A percentile compares a stretch with the other conserved stretches of the same genome.
These are phyloP conservation scores for Backusella sp. DNA, from an alignment of 192 early-diverging fungal species.

Conservation along the genomic window DNA sequence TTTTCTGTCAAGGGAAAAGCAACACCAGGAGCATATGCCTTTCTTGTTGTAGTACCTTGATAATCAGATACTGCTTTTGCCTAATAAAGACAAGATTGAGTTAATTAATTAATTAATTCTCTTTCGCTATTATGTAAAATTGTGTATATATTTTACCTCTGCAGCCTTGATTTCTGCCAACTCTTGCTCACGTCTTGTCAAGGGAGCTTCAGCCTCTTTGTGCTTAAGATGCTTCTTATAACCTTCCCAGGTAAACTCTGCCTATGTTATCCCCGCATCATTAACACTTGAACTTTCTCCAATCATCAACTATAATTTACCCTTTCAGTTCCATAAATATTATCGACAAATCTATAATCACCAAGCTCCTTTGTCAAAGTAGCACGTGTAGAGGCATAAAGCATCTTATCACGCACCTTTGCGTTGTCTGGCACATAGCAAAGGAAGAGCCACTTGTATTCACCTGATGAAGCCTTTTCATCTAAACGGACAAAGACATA, in stretches of 20 bases:
- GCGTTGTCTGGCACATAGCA: slow-evolving; percentile 81
- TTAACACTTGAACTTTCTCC: neutral
- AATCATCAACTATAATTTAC: slow-evolving; percentile 33
- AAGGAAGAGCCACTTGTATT: slow-evolving; percentile 71
- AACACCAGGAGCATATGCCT: slow-evolving; percentile 65
- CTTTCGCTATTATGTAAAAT: neutral
- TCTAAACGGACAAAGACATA: slow-evolving; percentile 70
- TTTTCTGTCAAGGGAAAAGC: slow-evolving; percentile 59
- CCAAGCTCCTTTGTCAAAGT: slow-evolving; percentile 80
- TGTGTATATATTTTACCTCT: slow-evolving; percentile 41
- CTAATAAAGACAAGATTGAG: slow-evolving; percentile 16
- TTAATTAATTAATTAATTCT: neutral
- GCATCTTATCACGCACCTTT: slow-evolving; percentile 89
- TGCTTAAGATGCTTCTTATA: slow-evolving; percentile 61
- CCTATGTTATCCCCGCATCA: slow-evolving; percentile 26
- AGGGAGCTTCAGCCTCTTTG: slow-evolving; percentile 67
- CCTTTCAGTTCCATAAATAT: slow-evolving; percentile 73
- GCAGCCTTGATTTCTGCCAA: slow-evolving; percentile 59
- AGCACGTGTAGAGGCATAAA: slow-evolving; percentile 86
- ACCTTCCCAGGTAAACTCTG: slow-evolving; percentile 64
- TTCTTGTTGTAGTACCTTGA: slow-evolving; percentile 58
- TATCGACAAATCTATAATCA: slow-evolving; percentile 77
- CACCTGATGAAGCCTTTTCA: slow-evolving; percentile 32
- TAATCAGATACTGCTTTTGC: slow-evolving; percentile 44
- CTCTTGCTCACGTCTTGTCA: slow-evolving; percentile 86